phyloP scores from a whole-genome alignment of 176 grass and related monocot genomes.

The Triticum timopheevii region DNA sequence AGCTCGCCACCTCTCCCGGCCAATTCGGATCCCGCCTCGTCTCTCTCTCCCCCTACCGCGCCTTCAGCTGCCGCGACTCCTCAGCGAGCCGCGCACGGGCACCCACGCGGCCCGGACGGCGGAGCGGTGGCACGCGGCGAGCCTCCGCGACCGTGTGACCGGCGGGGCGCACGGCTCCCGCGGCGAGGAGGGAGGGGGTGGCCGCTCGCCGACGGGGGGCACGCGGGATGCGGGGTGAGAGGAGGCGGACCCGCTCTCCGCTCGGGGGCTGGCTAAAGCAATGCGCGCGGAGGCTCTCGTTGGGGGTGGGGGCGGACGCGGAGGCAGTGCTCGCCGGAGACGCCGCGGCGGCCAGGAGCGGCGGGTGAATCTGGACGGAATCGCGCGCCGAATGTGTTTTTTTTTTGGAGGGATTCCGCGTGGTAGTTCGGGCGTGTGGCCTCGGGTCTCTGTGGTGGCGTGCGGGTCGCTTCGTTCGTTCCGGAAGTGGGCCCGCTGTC shows the following conservation, averaged over 20 bases:
- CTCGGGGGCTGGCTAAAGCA: neutral
- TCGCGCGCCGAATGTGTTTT: neutral
- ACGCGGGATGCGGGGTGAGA: neutral
- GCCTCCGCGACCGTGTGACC: neutral
- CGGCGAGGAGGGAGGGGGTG: neutral
- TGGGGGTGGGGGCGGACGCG: neutral
- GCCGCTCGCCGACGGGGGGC: conserved; percentile 1
- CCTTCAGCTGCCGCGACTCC: neutral
- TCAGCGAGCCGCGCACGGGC: neutral
- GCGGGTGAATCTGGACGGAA: neutral
- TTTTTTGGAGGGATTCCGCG: neutral
- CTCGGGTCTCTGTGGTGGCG: neutral
- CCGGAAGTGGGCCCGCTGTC: conserved; percentile 18
- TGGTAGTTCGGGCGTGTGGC: neutral
- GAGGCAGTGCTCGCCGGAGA: neutral
- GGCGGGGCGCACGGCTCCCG: neutral
- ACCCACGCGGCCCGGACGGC: neutral
- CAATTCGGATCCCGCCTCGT: conserved; percentile 14
- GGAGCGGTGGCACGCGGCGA: neutral
- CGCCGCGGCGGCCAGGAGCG: neutral
- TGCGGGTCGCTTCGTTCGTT: neutral
- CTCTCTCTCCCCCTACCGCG: neutral
- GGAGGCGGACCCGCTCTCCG: neutral
- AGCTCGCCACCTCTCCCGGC: conserved; percentile 31
- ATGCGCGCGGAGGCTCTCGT: neutral